Evolutionary conservation across 192 early-diverging fungal genomes (phyloP), one percentile per base, ranked within the genome.

Genomic region (Linnemannia schmuckeri): DNA sequence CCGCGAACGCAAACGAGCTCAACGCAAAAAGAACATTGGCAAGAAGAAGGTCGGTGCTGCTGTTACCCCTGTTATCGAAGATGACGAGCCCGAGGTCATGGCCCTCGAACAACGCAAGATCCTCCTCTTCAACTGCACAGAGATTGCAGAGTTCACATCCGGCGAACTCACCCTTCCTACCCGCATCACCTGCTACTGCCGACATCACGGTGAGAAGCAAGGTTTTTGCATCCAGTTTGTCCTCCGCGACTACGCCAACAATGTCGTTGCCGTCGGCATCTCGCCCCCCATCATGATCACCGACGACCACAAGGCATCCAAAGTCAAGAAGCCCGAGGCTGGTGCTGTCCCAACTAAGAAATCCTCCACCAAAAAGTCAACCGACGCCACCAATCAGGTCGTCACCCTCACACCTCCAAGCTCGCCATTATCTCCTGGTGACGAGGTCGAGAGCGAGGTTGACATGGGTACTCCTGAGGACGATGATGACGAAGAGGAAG

Each of bases 231-330:
- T 99, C 68, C 95, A 96, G 79, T 95, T 98, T 85, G 91, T 93
- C 40, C 91, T 97, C 76, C 90, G 91, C 30, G 96, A 99, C 84
- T 78, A 91, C 69, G 87, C 88, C 72, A 91, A 92, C 78, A 81
- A 87, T 20, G 87, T 95, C 47, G 87, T 98, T 41, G 97, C 97
- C 15, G 92, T 91, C 15, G 96, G 96, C 33, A 88, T 96, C 52
- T 97, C 97, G 30, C 94, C 97, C 8, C 96, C 98, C 13, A 98
- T 99, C 72, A 94, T 98, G 94, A 98, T 99, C 85, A 99, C 98
- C 8, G 98, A 99, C 80, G 98, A 99, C 89, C 98, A 99, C 92
- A 99, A 99, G 89, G 96, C 95, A 18, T 93, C 95, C 33, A 91
- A 91, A 74, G 88, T 90, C 47, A 93, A 93, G 85, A 93, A 80